Conservation (phyloP, 176 grass and related monocot genomes). For the Aegilops bicornis region DNA sequence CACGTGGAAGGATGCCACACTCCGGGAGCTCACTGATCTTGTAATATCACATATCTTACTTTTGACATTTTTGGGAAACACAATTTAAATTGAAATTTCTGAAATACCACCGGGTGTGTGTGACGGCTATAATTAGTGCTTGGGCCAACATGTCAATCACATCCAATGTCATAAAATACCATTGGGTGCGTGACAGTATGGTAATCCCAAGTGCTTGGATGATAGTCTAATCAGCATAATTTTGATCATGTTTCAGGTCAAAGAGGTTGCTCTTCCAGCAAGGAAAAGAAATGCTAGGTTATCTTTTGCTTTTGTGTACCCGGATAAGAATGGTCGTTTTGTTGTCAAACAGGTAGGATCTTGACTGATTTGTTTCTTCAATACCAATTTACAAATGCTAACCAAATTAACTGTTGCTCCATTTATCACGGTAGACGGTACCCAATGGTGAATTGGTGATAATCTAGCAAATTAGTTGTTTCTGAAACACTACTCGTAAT, state of each 20-base stretch:
- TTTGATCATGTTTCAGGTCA: conserved; percentile 61
- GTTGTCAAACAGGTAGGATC: conserved; percentile 70
- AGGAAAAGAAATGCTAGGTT: conserved; percentile 86
- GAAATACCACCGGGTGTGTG: not conserved
- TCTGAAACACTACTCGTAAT: not conserved
- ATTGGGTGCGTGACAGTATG: too few relatives aligned
- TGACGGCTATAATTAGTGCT: not conserved
- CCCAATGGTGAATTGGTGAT: not conserved
- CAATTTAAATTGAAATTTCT: not conserved
- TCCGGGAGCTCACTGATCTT: conserved; percentile 89
- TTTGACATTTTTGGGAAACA: not conserved
- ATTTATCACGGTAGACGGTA: not conserved
- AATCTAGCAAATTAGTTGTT: not conserved
- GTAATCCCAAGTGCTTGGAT: not conserved
- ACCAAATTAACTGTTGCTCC: not conserved
- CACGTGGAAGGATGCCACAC: conserved; percentile 95
- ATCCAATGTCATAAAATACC: not conserved
- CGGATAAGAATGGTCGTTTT: conserved; percentile 90
- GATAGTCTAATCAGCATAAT: conserved; percentile 6
- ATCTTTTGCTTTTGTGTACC: conserved; percentile 95
- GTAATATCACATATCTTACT: conserved; percentile 41
- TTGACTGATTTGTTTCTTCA: conserved; percentile 6
- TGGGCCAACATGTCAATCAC: not conserved
- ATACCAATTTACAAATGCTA: conserved; percentile 6
- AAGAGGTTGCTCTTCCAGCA: conserved; percentile 93